Evolutionary conservation across 169 alveolate genomes (phyloP).

Genomic region (Cytauxzoon felis): DNA sequence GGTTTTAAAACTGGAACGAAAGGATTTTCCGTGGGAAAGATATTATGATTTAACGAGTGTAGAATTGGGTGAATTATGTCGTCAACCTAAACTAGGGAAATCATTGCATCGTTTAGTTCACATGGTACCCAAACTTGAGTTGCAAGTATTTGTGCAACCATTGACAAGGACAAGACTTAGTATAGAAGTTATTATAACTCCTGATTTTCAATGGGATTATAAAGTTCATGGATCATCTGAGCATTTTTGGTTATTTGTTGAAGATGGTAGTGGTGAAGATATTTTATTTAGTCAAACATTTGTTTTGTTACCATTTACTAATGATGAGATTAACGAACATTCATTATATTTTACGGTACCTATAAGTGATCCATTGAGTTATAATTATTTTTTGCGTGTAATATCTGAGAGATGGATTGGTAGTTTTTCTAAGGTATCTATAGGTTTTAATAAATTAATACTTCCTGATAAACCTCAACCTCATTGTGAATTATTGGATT

Average conservation of each 20-base stretch:
- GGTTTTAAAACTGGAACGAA: constrained; percentile 90
- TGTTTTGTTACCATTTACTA: constrained; percentile 37
- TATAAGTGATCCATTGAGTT: constrained; percentile 93
- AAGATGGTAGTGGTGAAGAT: constrained; percentile 94
- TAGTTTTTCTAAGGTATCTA: constrained; percentile 67
- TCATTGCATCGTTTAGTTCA: constrained; percentile 85
- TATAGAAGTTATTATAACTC: constrained; percentile 88
- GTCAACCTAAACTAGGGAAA: constrained; percentile 86
- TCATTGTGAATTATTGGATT: constrained; percentile 91
- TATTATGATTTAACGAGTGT: constrained; percentile 89
- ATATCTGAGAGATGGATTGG: constrained; percentile 91
- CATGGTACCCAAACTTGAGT: constrained; percentile 89
- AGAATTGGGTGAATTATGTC: constrained; percentile 91
- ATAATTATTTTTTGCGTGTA: constrained; percentile 92
- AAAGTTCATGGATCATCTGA: constrained; percentile 90
- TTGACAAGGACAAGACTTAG: constrained; percentile 90
- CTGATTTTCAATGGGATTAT: constrained; percentile 94
- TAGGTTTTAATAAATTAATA: constrained; percentile 71
- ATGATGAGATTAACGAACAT: constrained; percentile 76
- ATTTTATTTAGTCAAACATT: constrained; percentile 91
- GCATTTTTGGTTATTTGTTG: constrained; percentile 93
- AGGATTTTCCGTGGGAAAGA: constrained; percentile 94
- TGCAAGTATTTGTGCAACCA: constrained; percentile 94
- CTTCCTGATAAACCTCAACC: constrained; percentile 90
- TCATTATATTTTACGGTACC: constrained; percentile 92